Conservation (phyloP, 73 alveolate species). For the Strombidium stylifer region DNA sequence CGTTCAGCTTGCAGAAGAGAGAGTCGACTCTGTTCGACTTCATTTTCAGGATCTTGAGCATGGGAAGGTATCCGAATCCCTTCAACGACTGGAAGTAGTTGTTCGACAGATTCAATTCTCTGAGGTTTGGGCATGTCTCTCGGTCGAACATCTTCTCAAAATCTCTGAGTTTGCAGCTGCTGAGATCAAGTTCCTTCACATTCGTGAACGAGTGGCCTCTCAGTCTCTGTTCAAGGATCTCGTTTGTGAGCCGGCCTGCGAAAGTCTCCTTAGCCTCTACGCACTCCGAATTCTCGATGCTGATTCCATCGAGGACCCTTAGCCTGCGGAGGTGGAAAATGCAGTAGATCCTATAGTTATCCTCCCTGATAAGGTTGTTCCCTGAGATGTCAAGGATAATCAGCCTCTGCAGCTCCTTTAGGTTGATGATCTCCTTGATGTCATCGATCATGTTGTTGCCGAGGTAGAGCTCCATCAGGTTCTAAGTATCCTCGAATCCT, state of each 20-base stretch:
- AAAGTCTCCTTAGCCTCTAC: conserved; percentile 76
- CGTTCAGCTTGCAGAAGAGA: conserved; percentile 58
- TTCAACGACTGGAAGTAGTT: conserved; percentile 60
- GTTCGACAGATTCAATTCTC: conserved; percentile 72
- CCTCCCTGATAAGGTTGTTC: conserved; percentile 67
- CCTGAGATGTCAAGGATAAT: conserved; percentile 85
- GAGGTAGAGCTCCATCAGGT: conserved; percentile 91
- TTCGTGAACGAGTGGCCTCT: conserved; percentile 56
- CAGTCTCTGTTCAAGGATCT: conserved; percentile 68
- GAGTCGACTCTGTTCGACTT: conserved; percentile 69
- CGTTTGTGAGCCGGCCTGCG: conserved; percentile 86
- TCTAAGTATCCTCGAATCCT: conserved; percentile 78
- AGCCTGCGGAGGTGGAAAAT: conserved; percentile 74
- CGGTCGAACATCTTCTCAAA: conserved; percentile 83
- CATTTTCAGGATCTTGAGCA: conserved; percentile 60
- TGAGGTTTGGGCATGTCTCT: conserved; percentile 52
- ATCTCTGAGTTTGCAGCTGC: conserved; percentile 72
- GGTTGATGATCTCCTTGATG: conserved; percentile 58
- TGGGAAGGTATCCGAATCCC: conserved; percentile 77
- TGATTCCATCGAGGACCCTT: conserved; percentile 82
- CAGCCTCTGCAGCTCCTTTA: conserved; percentile 67
- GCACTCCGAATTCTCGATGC: conserved; percentile 70
- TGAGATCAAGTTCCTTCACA: conserved; percentile 65
- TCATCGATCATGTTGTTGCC: conserved; percentile 87
- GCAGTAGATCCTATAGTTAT: conserved; percentile 67